Conservation (phyloP, 768 basidiomycete genomes). For the Galerina marginata region DNA sequence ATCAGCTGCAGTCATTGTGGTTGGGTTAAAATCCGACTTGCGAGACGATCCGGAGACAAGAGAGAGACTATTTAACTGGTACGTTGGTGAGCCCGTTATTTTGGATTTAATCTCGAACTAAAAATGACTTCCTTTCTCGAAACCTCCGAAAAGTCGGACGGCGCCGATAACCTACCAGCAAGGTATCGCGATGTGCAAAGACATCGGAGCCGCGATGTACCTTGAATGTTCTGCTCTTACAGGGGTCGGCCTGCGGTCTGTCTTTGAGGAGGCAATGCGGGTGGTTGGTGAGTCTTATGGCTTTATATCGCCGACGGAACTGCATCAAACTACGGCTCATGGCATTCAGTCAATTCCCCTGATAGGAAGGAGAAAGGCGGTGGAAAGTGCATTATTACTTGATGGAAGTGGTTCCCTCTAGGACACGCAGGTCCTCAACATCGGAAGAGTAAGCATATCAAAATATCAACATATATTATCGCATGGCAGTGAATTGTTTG, state of each 20-base stretch:
- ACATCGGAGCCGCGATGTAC: neutral
- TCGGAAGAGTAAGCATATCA: too few species aligned
- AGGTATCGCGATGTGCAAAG: neutral
- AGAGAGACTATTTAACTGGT: neutral
- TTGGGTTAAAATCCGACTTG: conserved; percentile 4
- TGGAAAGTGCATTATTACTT: too few species aligned
- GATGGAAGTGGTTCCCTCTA: too few species aligned
- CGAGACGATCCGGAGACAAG: neutral
- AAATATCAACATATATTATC: too few species aligned
- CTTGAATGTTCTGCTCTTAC: conserved; percentile 7
- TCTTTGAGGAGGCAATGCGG: neutral
- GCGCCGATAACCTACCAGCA: conserved; percentile 1
- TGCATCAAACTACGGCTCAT: too few species aligned
- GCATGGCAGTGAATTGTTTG: too few species aligned
- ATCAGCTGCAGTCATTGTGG: neutral
- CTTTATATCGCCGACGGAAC: too few species aligned
- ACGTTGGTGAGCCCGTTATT: neutral
- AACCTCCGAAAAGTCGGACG: neutral
- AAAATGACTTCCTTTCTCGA: neutral
- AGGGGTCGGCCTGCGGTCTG: neutral
- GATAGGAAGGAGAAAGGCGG: too few species aligned
- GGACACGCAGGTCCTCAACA: too few species aligned
- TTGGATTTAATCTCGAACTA: neutral
- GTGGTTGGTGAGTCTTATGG: neutral
- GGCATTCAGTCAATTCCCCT: too few species aligned